Percentiles rank a stretch among this genome's conserved stretches.
Evolutionary conservation across 2,329 filamentous ascomycete species (phyloP).

Genomic region (Trichophyton verrucosum): DNA sequence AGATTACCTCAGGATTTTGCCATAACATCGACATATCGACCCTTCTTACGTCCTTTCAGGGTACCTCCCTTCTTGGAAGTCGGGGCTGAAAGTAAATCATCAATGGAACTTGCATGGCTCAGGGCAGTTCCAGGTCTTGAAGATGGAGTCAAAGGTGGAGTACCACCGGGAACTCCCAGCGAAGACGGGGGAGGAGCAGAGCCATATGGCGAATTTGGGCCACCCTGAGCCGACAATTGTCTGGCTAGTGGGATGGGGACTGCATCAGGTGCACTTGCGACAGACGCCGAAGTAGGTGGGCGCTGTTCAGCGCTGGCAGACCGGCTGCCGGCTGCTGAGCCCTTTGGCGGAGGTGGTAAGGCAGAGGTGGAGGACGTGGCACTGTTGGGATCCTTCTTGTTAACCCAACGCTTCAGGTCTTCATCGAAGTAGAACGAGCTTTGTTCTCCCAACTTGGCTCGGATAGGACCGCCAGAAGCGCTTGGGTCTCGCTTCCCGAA

Average conservation of each 20-base stretch:
- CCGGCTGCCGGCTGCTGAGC: constrained; percentile 37
- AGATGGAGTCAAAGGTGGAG: constrained; percentile 39
- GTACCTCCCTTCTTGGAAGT: constrained; percentile 52
- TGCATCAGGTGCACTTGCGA: constrained; percentile 14
- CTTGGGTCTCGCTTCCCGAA: constrained; percentile 57
- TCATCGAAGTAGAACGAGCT: constrained; percentile 90
- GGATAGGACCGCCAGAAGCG: constrained; percentile 50
- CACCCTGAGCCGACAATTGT: constrained; percentile 3
- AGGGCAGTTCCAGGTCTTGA: constrained; percentile 66
- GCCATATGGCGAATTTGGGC: constrained; percentile 12
- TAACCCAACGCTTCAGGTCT: constrained; percentile 95
- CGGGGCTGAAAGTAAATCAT: constrained; percentile 72
- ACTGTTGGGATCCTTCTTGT: constrained; percentile 69
- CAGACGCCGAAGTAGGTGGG: constrained; percentile 29
- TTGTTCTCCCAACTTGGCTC: constrained; percentile 86
- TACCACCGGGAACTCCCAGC: constrained; percentile 18
- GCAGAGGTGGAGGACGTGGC: constrained; percentile 47
- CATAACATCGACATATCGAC: constrained; percentile 95
- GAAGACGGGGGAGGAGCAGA: constrained; percentile 17
- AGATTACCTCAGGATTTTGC: constrained; percentile 38
- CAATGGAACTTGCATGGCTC: constrained; percentile 87
- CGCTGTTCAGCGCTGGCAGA: constrained; percentile 44
- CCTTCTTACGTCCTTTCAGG: constrained; percentile 64
- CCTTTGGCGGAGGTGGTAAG: constrained; percentile 68
- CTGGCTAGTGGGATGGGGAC: constrained; percentile 5